phyloP scores from a whole-genome alignment of 106 monocot species.

The Acorus calamus region DNA sequence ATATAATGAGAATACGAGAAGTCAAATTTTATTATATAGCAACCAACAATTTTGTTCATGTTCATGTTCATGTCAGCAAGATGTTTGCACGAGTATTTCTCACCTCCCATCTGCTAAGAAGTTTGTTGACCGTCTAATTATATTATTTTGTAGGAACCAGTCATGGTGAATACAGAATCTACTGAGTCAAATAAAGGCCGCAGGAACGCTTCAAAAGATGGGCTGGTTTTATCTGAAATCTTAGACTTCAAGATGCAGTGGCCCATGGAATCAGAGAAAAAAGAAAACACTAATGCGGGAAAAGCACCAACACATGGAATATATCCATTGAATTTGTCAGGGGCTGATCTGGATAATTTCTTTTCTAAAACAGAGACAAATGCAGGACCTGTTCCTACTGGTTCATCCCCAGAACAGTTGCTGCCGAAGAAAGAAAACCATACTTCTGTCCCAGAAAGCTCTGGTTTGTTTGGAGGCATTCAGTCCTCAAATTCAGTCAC shows the following conservation, averaged over 20 bases:
- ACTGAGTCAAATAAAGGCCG: constrained; percentile 28
- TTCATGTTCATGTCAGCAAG: too few species aligned
- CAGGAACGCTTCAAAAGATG: constrained; percentile 16
- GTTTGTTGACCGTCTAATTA: neutral
- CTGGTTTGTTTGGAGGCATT: constrained; percentile 23
- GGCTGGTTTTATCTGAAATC: constrained; percentile 44
- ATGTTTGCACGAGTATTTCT: too few species aligned
- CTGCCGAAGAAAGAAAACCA: constrained; percentile 7
- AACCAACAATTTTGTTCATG: too few species aligned
- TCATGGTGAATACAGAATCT: constrained; percentile 32
- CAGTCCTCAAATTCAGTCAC: constrained; percentile 11
- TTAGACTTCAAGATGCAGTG: constrained; percentile 54
- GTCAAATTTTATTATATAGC: too few species aligned
- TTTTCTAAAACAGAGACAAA: constrained; percentile 37
- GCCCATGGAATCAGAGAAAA: constrained; percentile 17
- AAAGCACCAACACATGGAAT: constrained; percentile 10
- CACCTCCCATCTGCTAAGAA: too few species aligned
- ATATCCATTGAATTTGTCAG: constrained; percentile 43
- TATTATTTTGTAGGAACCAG: constrained; percentile 45
- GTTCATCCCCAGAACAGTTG: constrained; percentile 5
- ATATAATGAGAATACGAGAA: too few species aligned
- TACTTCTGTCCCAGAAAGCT: constrained; percentile 12
- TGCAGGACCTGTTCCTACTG: constrained; percentile 2
- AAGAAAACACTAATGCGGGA: constrained; percentile 7
- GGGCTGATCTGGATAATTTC: constrained; percentile 54